phyloP scores from a whole-genome alignment of 164 flowering plant genomes.

The Vitis amurensis region DNA sequence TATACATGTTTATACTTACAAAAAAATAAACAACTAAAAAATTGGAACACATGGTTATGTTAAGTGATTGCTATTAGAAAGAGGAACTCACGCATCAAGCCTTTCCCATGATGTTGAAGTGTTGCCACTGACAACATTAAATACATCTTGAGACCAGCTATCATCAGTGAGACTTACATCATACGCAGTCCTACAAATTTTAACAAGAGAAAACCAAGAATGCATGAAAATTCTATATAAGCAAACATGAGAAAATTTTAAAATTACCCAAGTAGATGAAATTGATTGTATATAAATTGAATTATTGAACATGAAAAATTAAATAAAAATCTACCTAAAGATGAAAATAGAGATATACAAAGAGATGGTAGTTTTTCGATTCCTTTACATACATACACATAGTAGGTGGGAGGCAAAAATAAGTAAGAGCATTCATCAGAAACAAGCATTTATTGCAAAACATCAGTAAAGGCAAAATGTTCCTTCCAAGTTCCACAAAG shows the following conservation, averaged over 20 bases:
- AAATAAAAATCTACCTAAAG: not conserved
- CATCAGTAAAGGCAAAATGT: too few relatives aligned
- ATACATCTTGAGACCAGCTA: constrained; percentile 70
- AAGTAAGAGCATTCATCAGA: too few relatives aligned
- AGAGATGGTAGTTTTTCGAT: too few relatives aligned
- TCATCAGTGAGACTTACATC: constrained; percentile 80
- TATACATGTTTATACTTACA: not conserved
- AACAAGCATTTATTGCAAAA: too few relatives aligned
- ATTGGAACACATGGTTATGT: not conserved
- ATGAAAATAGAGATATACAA: too few relatives aligned
- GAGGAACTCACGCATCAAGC: constrained; percentile 81
- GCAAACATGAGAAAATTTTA: not conserved
- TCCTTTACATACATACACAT: too few relatives aligned
- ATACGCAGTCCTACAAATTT: constrained; percentile 69
- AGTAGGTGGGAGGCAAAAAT: too few relatives aligned
- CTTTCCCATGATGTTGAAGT: constrained; percentile 85
- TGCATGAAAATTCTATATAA: not conserved
- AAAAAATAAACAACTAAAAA: not conserved
- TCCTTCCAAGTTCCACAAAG: too few relatives aligned
- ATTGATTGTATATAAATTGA: not conserved
- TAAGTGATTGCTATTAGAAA: not conserved
- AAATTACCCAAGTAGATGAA: not conserved
- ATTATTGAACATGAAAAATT: not conserved
- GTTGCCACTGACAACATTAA: constrained; percentile 69
- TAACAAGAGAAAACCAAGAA: not conserved